A percentile compares a stretch with the other conserved stretches of the same genome.
phyloP scores from a whole-genome alignment of 768 basidiomycete genomes.

The Mycena kentingensis region DNA sequence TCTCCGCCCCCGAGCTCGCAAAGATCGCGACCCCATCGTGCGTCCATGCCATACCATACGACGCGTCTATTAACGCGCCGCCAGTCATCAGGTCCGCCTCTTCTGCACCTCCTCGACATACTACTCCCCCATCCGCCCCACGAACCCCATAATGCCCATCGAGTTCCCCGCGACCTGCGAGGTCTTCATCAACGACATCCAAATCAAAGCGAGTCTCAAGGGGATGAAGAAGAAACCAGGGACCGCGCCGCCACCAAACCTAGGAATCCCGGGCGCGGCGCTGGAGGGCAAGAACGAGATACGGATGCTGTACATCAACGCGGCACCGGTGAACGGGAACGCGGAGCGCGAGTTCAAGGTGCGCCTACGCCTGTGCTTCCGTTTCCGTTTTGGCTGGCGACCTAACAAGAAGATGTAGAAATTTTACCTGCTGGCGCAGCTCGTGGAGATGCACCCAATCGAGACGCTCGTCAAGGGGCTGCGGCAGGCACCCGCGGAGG shows the following conservation, averaged over 20 bases:
- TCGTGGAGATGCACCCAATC: conserved; percentile 60
- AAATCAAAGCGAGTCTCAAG: conserved; percentile 49
- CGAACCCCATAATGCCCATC: conserved; percentile 47
- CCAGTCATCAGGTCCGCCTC: no score
- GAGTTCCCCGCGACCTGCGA: conserved; percentile 71
- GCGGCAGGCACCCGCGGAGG: conserved; percentile 50
- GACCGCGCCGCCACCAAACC: conserved; percentile 62
- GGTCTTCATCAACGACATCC: conserved; percentile 54
- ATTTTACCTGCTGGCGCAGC: conserved; percentile 62
- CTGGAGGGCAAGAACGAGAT: conserved; percentile 39
- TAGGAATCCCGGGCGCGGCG: conserved; percentile 11
- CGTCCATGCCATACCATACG: no score
- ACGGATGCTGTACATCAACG: conserved; percentile 65
- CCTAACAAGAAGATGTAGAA: conserved; percentile 40
- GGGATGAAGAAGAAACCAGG: conserved; percentile 74
- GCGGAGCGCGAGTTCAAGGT: conserved; percentile 32
- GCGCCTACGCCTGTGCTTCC: conserved; percentile 43
- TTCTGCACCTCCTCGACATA: conserved; percentile 64
- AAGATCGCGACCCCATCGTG: no score
- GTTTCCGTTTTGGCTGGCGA: not conserved
- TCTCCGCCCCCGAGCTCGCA: no score
- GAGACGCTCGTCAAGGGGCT: conserved; percentile 55
- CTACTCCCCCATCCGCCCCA: conserved; percentile 42
- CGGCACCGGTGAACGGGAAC: conserved; percentile 37
- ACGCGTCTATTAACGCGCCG: no score